Evolutionary conservation across 2,329 filamentous ascomycete species (phyloP).

Genomic region (Beauveria australis): DNA sequence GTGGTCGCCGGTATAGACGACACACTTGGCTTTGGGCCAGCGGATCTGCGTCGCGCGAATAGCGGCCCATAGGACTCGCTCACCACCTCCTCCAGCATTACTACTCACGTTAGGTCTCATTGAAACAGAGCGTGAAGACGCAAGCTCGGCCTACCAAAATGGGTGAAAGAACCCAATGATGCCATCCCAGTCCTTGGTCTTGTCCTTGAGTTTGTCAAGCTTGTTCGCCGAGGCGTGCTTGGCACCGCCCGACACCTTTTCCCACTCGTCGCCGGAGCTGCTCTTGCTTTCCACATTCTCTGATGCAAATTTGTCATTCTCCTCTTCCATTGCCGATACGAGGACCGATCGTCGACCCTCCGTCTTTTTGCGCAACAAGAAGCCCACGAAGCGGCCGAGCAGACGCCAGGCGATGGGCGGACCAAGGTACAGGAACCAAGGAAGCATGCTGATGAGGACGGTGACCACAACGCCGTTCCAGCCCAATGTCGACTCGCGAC

Average conservation of each 20-base stretch:
- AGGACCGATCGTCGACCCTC: slow-evolving; percentile 53
- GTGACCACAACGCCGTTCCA: slow-evolving; percentile 11
- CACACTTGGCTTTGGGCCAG: slow-evolving; percentile 81
- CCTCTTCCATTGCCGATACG: slow-evolving; percentile 40
- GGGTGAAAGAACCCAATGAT: slow-evolving; percentile 96
- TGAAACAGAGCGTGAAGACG: slow-evolving; percentile 10
- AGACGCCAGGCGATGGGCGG: slow-evolving; percentile 26
- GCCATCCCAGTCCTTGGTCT: slow-evolving; percentile 62
- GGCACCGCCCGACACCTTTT: slow-evolving; percentile 50
- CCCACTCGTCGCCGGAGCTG: slow-evolving; percentile 56
- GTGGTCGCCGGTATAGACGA: slow-evolving; percentile 94
- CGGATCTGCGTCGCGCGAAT: slow-evolving; percentile 82
- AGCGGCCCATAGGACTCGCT: slow-evolving; percentile 93
- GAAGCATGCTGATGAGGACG: slow-evolving; percentile 19
- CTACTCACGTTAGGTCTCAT: slow-evolving; percentile 33
- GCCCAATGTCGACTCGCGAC: slow-evolving; percentile 19
- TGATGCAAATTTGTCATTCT: slow-evolving; percentile 31
- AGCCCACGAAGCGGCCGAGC: slow-evolving; percentile 45
- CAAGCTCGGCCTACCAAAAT: slow-evolving; percentile 61
- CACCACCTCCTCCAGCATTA: slow-evolving; percentile 92
- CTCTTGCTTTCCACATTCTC: slow-evolving; percentile 26
- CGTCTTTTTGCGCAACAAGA: slow-evolving; percentile 54
- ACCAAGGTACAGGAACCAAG: slow-evolving; percentile 24
- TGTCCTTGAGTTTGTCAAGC: slow-evolving; percentile 25
- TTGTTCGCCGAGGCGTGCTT: slow-evolving; percentile 28